These are phyloP conservation scores for Funneliformis geosporum DNA, from an alignment of 192 early-diverging fungal genomes.

Conservation along the genomic window DNA sequence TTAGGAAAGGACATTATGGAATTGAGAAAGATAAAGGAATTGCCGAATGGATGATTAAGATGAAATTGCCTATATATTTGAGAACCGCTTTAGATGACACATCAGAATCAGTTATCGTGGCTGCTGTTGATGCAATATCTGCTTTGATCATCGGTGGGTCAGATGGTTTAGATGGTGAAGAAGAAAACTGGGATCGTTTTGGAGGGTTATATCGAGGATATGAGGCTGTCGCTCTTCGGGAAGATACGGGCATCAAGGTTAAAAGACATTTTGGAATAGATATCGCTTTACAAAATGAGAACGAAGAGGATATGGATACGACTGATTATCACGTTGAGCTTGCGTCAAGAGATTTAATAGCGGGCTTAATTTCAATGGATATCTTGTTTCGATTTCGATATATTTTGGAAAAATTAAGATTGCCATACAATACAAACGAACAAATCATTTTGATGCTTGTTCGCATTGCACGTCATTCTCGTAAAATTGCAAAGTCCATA, in stretches of 20 bases:
- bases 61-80: conserved; percentile 53
- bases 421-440: conserved; percentile 38
- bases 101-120: conserved; percentile 57
- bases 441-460: conserved; percentile 54
- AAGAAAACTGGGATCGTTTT: conserved; percentile 46
- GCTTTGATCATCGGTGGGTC: conserved; percentile 43
- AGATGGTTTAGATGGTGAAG: conserved; percentile 30
- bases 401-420: conserved; percentile 47
- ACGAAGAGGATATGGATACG: conserved; percentile 42
- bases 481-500: conserved; percentile 45
- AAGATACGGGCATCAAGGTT: conserved; percentile 28
- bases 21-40: conserved; percentile 37
- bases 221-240: conserved; percentile 32
- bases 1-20: conserved; percentile 38
- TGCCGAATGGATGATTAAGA: conserved; percentile 43
- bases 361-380: conserved; percentile 64
- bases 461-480: conserved; percentile 47
- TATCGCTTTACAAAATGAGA: conserved; percentile 36
- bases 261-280: conserved; percentile 44
- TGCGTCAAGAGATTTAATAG: conserved; percentile 53
- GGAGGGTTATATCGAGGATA: conserved; percentile 38
- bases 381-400: conserved; percentile 59
- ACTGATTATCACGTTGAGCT: conserved; percentile 51
- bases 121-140: conserved; percentile 50
- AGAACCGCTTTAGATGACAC: conserved; percentile 69